These are phyloP conservation scores for Purpureocillium lavendulum DNA, from an alignment of 2,329 filamentous ascomycete species.

Conservation along the genomic window DNA sequence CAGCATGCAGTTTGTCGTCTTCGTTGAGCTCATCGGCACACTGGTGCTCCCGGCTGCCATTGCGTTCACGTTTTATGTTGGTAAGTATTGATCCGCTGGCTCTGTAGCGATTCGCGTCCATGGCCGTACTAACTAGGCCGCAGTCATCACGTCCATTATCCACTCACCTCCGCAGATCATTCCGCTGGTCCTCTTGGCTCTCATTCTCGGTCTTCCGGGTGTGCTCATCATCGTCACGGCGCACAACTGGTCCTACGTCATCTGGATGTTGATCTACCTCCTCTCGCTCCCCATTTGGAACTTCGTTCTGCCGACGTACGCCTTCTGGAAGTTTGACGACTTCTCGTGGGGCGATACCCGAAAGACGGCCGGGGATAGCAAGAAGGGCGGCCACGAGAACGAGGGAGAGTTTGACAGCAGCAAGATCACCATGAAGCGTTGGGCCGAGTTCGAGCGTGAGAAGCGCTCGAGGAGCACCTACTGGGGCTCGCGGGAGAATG, in stretches of 20 bases:
- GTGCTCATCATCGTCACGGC: slow-evolving; percentile 89
- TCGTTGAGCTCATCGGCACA: slow-evolving; percentile 89
- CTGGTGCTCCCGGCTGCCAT: slow-evolving; percentile 93
- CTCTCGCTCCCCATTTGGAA: slow-evolving; percentile 94
- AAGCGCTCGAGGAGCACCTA: slow-evolving; percentile 41
- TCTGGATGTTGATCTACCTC: slow-evolving; percentile 97
- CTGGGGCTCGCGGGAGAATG: slow-evolving; percentile 44
- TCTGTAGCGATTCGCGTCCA: background rate
- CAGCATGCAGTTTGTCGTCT: slow-evolving; percentile 98
- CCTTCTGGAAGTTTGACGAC: slow-evolving; percentile 99
- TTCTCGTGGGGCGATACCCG: slow-evolving; percentile 98
- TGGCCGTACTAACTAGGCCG: slow-evolving; percentile 3
- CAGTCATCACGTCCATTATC: slow-evolving; percentile 81
- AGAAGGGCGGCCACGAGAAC: slow-evolving; percentile 77
- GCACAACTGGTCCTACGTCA: slow-evolving; percentile 82
- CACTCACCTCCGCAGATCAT: slow-evolving; percentile 73
- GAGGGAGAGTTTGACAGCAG: slow-evolving; percentile 97
- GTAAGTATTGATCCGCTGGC: slow-evolving; percentile 44
- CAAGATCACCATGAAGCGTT: slow-evolving; percentile 99
- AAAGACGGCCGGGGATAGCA: slow-evolving; percentile 85
- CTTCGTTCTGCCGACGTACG: slow-evolving; percentile 86
- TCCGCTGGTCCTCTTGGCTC: slow-evolving; percentile 75
- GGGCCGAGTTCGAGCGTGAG: slow-evolving; percentile 86
- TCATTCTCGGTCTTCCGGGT: slow-evolving; percentile 90
- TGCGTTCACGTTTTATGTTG: slow-evolving; percentile 91